Evolutionary conservation across 2,329 filamentous ascomycete genomes (phyloP).

Genomic region (Stemphylium vesicarium): DNA sequence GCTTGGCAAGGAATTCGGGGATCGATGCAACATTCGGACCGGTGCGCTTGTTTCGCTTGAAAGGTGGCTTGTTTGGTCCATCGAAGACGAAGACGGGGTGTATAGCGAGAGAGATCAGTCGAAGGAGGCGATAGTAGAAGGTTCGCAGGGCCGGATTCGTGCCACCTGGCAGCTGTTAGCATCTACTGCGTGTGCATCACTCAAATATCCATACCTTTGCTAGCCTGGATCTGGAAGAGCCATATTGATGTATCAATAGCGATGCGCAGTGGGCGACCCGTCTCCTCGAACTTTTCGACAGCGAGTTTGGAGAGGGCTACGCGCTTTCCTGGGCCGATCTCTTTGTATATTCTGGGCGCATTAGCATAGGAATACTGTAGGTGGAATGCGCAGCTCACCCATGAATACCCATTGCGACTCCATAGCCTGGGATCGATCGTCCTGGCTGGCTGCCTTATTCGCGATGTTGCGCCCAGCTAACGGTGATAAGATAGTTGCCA

Average conservation of each 20-base stretch:
- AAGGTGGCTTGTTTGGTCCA: slow-evolving; percentile 79
- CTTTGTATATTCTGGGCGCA: slow-evolving; percentile 76
- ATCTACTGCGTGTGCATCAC: neutral
- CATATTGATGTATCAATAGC: slow-evolving; percentile 97
- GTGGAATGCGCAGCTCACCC: slow-evolving; percentile 35
- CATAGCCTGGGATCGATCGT: slow-evolving; percentile 22
- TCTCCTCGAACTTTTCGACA: slow-evolving; percentile 74
- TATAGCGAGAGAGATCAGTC: slow-evolving; percentile 76
- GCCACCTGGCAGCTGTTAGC: slow-evolving; percentile 63
- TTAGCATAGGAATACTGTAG: slow-evolving; percentile 16
- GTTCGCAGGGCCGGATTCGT: slow-evolving; percentile 89
- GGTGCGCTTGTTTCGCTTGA: slow-evolving; percentile 84
- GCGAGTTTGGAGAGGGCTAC: slow-evolving; percentile 84
- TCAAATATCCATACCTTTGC: slow-evolving; percentile 62
- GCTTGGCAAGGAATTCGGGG: slow-evolving; percentile 78
- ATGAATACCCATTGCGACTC: slow-evolving; percentile 49
- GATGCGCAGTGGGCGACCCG: slow-evolving; percentile 76
- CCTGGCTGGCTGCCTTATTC: slow-evolving; percentile 17
- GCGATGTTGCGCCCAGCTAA: slow-evolving; percentile 18
- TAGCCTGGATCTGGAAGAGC: slow-evolving; percentile 91
- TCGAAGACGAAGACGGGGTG: slow-evolving; percentile 92
- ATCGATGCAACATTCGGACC: slow-evolving; percentile 68
- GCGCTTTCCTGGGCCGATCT: slow-evolving; percentile 81
- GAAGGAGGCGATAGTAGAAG: slow-evolving; percentile 87
- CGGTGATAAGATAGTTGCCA: slow-evolving; percentile 43